These are phyloP conservation scores for Ammopiptanthus mongolicus DNA, from an alignment of 306 rosid species.

Conservation along the genomic window DNA sequence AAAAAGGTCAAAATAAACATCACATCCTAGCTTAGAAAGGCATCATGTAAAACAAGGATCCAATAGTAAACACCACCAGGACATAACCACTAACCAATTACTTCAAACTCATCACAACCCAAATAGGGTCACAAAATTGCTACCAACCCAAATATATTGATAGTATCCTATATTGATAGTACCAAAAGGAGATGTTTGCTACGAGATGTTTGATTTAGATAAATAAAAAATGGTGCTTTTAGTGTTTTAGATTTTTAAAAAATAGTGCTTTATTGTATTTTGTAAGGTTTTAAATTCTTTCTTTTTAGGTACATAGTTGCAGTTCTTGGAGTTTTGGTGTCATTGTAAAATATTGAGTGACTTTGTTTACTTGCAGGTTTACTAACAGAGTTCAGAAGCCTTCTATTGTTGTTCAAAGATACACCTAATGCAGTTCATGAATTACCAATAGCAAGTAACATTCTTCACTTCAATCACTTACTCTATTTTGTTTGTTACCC, in stretches of 20 bases:
- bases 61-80: no score
- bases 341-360: neutral
- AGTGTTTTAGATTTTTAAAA: no score
- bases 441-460: slow-evolving; percentile 77
- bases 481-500: neutral
- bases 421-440: slow-evolving; percentile 70
- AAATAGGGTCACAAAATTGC: no score
- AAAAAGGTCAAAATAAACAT: no score
- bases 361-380: slow-evolving; percentile 48
- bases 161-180: no score
- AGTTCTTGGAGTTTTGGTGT: neutral
- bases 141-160: no score
- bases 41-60: no score
- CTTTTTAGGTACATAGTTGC: neutral
- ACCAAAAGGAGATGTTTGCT: no score
- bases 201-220: no score
- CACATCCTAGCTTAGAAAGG: no score
- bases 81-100: no score
- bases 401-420: slow-evolving; percentile 82
- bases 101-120: no score
- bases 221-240: neutral
- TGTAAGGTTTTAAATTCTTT: neutral
- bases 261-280: neutral
- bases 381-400: slow-evolving; percentile 77
- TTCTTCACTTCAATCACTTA: slow-evolving; percentile 19